Percentiles rank a stretch among this genome's conserved stretches.
Conservation (phyloP, 257 asterid genomes). For the Solanum chmielewskii region DNA sequence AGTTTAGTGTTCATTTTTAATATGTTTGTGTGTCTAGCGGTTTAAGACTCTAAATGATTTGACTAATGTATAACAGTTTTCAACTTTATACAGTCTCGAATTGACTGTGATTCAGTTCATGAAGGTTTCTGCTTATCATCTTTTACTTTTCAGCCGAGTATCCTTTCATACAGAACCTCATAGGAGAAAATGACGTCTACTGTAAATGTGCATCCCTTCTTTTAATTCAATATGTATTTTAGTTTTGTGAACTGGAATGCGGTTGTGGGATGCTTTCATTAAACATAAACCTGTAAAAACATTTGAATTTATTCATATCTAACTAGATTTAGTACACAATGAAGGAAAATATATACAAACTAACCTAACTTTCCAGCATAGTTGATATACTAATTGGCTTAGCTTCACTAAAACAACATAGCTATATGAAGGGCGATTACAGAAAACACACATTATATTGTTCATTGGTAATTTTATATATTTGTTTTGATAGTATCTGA, state of each 20-base stretch:
- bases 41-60: no score
- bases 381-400: neutral
- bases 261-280: neutral
- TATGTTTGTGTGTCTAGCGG: no score
- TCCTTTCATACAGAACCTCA: neutral
- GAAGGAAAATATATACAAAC: neutral
- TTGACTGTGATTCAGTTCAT: no score
- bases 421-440: neutral
- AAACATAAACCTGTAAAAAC: neutral
- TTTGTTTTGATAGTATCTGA: neutral
- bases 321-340: neutral
- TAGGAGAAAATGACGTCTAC: neutral
- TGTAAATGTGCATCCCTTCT: neutral
- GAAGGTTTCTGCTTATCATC: neutral
- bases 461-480: no score
- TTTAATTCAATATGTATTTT: no score
- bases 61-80: no score
- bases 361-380: no score
- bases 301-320: neutral
- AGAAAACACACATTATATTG: no score
- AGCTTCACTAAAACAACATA: neutral
- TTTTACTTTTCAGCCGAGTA: neutral
- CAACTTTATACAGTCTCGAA: no score
- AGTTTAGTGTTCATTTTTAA: no score
- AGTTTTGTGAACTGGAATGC: neutral